Percentiles rank a stretch among this genome's conserved stretches.
Conservation (phyloP, 1,284 basidiomycete genomes). For the Pascua sp. region DNA sequence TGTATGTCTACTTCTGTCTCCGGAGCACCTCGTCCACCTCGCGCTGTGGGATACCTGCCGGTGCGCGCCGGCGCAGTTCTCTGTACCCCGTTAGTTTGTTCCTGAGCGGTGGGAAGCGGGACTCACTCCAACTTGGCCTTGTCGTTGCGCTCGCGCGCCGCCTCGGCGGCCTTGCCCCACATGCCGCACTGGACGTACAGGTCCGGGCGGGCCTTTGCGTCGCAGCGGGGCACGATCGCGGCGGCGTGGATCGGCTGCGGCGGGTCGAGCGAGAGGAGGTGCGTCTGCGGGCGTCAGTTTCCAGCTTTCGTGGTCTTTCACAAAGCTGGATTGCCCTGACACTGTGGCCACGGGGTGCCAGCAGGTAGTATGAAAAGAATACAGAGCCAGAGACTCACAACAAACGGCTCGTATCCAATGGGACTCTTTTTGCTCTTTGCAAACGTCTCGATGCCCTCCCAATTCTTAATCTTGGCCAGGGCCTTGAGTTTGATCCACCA, state of each 20-base stretch:
- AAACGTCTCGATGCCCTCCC: slow-evolving; percentile 77
- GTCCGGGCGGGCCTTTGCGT: slow-evolving; percentile 73
- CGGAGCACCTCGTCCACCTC: slow-evolving; percentile 22
- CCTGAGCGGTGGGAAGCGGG: not conserved
- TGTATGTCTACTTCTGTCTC: slow-evolving; percentile 13
- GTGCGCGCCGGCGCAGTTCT: slow-evolving; percentile 7
- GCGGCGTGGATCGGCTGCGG: slow-evolving; percentile 65
- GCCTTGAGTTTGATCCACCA: slow-evolving; percentile 89
- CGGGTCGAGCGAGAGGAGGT: slow-evolving; percentile 37
- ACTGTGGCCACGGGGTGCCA: not conserved
- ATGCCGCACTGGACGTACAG: slow-evolving; percentile 83
- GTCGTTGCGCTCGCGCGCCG: slow-evolving; percentile 80
- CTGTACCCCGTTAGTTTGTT: slow-evolving; percentile 1
- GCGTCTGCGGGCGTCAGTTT: slow-evolving; percentile 26
- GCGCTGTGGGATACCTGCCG: slow-evolving; percentile 8
- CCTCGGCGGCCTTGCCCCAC: slow-evolving; percentile 78
- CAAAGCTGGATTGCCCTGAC: too few relatives aligned
- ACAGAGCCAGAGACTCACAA: slow-evolving; percentile 55
- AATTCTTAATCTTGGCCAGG: slow-evolving; percentile 71
- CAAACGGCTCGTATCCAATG: slow-evolving; percentile 92
- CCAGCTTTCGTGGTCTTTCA: not conserved
- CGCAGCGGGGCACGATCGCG: slow-evolving; percentile 73
- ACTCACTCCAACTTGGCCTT: slow-evolving; percentile 76
- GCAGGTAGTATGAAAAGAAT: not conserved
- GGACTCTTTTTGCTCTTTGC: slow-evolving; percentile 82